Percentiles rank a stretch among this genome's conserved stretches.
Evolutionary conservation across 2,329 filamentous ascomycete genomes (phyloP).

Genomic region (Cucurbitaria berberidis): DNA sequence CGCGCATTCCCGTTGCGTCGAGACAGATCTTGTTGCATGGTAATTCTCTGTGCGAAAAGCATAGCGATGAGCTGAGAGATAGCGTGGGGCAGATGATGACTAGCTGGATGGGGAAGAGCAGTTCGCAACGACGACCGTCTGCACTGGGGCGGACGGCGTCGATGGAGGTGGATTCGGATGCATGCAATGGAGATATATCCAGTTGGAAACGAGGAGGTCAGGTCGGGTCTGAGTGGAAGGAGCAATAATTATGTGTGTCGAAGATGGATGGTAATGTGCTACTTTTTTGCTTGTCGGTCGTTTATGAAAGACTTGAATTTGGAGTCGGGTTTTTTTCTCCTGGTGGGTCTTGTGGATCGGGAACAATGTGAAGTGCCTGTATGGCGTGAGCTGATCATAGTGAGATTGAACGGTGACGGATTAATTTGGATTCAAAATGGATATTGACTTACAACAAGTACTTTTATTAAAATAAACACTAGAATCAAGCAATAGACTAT

Average conservation of each 20-base stretch:
- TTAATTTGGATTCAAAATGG: too few species aligned
- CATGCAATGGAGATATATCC: neutral
- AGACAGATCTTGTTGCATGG: neutral
- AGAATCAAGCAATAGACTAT: too few species aligned
- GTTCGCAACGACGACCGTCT: neutral
- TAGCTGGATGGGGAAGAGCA: neutral
- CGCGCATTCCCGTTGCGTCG: neutral
- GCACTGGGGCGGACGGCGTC: neutral
- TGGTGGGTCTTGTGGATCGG: too few species aligned
- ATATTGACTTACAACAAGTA: too few species aligned
- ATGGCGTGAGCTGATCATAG: too few species aligned
- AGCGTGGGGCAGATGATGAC: conserved; percentile 1
- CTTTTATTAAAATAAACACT: too few species aligned
- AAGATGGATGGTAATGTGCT: neutral
- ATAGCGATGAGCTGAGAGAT: conserved; percentile 2
- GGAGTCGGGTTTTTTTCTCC: too few species aligned
- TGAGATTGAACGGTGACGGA: too few species aligned
- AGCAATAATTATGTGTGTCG: too few species aligned
- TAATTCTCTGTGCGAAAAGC: conserved; percentile 3
- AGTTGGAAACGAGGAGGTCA: neutral
- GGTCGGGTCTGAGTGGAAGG: neutral
- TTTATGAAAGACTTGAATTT: too few species aligned
- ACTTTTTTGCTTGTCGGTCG: too few species aligned
- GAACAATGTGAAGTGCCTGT: too few species aligned
- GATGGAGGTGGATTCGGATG: neutral